phyloP scores from a whole-genome alignment of 2,329 filamentous ascomycete species.

The Aspergillus nomiae region DNA sequence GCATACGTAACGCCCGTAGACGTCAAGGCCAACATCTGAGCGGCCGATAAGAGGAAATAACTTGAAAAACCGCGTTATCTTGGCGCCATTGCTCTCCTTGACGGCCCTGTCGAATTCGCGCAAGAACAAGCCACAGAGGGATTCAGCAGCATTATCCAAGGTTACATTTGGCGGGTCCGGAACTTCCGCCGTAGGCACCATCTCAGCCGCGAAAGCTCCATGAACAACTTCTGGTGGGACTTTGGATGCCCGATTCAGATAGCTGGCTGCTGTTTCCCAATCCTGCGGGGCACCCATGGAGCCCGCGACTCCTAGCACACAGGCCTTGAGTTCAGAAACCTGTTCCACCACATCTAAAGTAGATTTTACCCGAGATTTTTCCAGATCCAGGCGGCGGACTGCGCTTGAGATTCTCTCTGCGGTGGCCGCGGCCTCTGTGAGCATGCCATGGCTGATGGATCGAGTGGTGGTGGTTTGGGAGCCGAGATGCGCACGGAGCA shows the following conservation, averaged over 20 bases:
- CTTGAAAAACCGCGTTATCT: conserved; percentile 96
- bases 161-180: conserved; percentile 88
- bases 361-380: conserved; percentile 87
- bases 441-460: conserved; percentile 85
- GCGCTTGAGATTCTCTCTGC: conserved; percentile 82
- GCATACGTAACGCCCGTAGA: conserved; percentile 95
- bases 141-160: conserved; percentile 82
- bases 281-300: conserved; percentile 98
- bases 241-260: conserved; percentile 78
- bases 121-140: conserved; percentile 84
- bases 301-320: conserved; percentile 88
- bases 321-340: conserved; percentile 94
- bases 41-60: conserved; percentile 91
- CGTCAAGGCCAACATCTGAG: conserved; percentile 85
- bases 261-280: conserved; percentile 94
- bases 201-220: conserved; percentile 84
- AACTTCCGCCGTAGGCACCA: conserved; percentile 93
- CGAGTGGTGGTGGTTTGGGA: conserved; percentile 83
- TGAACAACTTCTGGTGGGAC: conserved; percentile 79
- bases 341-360: conserved; percentile 92
- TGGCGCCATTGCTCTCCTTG: conserved; percentile 79
- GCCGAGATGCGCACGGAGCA: conserved; percentile 84
- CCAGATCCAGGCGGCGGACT: conserved; percentile 83
- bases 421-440: conserved; percentile 80
- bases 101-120: conserved; percentile 94